phyloP scores from a whole-genome alignment of 2,329 filamentous ascomycete genomes.

The Biscogniauxia sp. region DNA sequence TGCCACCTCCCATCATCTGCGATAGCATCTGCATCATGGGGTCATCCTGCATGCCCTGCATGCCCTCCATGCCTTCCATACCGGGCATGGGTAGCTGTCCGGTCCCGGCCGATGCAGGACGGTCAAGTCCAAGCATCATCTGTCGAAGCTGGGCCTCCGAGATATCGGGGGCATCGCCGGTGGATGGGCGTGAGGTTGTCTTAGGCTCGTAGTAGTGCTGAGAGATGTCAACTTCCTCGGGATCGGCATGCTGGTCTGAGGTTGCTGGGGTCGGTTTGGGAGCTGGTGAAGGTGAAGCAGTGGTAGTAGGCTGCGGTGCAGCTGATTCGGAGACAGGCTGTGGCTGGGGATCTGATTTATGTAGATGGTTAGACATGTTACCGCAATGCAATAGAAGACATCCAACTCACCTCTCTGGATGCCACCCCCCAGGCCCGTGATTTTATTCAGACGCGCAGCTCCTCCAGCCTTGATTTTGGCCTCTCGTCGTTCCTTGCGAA shows the following conservation, averaged over 20 bases:
- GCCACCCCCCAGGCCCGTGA: constrained; percentile 67
- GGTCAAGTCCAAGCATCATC: constrained; percentile 61
- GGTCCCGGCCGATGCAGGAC: constrained; percentile 26
- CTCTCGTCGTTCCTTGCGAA: constrained; percentile 75
- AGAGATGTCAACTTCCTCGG: constrained; percentile 78
- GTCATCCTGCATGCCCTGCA: constrained; percentile 45
- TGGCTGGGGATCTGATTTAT: constrained; percentile 28
- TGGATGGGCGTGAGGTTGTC: constrained; percentile 39
- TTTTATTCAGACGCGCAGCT: constrained; percentile 68
- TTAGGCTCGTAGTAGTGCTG: constrained; percentile 65
- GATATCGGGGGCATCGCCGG: constrained; percentile 36
- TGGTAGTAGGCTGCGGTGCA: constrained; percentile 26
- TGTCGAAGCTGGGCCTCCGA: constrained; percentile 62
- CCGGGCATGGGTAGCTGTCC: constrained; percentile 27
- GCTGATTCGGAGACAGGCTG: constrained; percentile 32
- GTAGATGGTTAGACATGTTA: not conserved
- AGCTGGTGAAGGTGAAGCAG: constrained; percentile 19
- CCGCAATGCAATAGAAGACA: constrained; percentile 7
- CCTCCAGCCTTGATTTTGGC: constrained; percentile 75
- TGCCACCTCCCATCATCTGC: constrained; percentile 55
- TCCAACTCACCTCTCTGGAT: constrained; percentile 42
- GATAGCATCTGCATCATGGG: constrained; percentile 74
- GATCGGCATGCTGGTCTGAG: constrained; percentile 52
- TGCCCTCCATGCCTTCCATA: constrained; percentile 30
- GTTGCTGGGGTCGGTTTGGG: constrained; percentile 29